Conservation (phyloP, 2,329 filamentous ascomycete genomes). For the Claviceps maximensis region DNA sequence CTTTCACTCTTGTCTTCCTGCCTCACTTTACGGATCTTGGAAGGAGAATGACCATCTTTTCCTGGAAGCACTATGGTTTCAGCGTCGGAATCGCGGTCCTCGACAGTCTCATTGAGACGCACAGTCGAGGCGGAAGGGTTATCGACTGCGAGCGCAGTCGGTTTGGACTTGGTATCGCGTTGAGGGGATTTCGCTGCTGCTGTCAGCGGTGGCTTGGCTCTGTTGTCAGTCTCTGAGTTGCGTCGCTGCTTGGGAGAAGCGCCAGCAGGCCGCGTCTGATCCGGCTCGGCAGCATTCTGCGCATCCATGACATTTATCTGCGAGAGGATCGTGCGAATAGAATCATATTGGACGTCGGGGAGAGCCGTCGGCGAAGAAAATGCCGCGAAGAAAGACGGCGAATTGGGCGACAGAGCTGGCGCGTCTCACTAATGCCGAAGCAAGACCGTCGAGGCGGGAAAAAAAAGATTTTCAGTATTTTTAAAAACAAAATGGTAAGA, state of each 20-base stretch:
- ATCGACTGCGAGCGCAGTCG: neutral
- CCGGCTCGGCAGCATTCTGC: slow-evolving; percentile 53
- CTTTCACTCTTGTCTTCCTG: slow-evolving; percentile 50
- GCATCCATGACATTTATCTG: slow-evolving; percentile 56
- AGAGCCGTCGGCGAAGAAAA: slow-evolving; percentile 5
- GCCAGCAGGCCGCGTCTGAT: slow-evolving; percentile 43
- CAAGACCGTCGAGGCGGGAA: neutral
- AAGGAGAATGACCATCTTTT: slow-evolving; percentile 51
- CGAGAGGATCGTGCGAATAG: slow-evolving; percentile 34
- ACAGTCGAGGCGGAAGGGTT: slow-evolving; percentile 5
- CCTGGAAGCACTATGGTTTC: slow-evolving; percentile 58
- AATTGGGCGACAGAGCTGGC: neutral
- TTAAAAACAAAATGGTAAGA: no score
- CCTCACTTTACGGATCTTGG: slow-evolving; percentile 50
- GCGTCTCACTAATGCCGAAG: neutral
- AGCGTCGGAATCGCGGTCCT: slow-evolving; percentile 54
- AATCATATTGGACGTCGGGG: slow-evolving; percentile 41
- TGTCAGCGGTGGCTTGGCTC: slow-evolving; percentile 6
- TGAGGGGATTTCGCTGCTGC: slow-evolving; percentile 8
- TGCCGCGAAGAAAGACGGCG: slow-evolving; percentile 5
- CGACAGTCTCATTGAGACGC: slow-evolving; percentile 24
- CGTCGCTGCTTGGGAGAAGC: slow-evolving; percentile 36
- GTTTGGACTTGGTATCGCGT: slow-evolving; percentile 6
- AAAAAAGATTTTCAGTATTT: no score
- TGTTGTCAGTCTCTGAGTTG: slow-evolving; percentile 12